Base-by-base conservation (phyloP, 2,329 filamentous ascomycete genomes). In the Botrytis deweyae region DNA sequence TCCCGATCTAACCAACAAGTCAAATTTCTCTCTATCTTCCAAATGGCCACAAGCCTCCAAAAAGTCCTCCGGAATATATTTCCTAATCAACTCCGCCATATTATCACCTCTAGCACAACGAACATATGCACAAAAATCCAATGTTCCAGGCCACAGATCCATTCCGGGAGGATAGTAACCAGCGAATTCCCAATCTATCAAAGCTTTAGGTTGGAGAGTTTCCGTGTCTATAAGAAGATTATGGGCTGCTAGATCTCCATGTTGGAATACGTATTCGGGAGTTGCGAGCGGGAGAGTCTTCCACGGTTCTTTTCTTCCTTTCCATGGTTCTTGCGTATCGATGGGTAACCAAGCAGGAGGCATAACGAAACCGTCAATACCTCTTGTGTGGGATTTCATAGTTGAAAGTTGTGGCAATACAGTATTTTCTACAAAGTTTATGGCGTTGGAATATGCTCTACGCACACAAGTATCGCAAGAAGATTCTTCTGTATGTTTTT, bases 111-210 rank as follows among this genome's bases (percentile, higher is more conserved):
- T 38, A 12, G 58, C 33, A 52, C 2, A 16, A 29, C n/a, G 16
- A 18, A 52, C 3, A 68, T 68, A 49, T 20, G 10, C 7, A n/a
- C 20, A 1, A 4, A 22, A 25, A 52, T 38, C 29, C 29, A 68
- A 38, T 22, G 40, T 25, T 40, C 44, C 29, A 18, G n/a, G 3
- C 65, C 44, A 68, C 4, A 33, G 20, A 49, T 38, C 5, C 29
- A 49, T 55, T 7, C 65, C 65, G 4, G 29, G 8, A 20, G 44
- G 49, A 18, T 38, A 52, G 12, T 68, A 68, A 4, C 65, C 65
- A 6, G 65, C 65, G 25, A n/a, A 52, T 40, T 68, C 65, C 44
- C 29, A 68, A 68, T 68, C 58, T 2, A 61, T 61, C 20, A 61
- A 25, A 7, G 58, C 20, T 6, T 38, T 61, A 2, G 33, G 18